A percentile compares a stretch with the other conserved stretches of the same genome.
Conservation (phyloP, 768 basidiomycete genomes). For the Kwoniella sp. region DNA sequence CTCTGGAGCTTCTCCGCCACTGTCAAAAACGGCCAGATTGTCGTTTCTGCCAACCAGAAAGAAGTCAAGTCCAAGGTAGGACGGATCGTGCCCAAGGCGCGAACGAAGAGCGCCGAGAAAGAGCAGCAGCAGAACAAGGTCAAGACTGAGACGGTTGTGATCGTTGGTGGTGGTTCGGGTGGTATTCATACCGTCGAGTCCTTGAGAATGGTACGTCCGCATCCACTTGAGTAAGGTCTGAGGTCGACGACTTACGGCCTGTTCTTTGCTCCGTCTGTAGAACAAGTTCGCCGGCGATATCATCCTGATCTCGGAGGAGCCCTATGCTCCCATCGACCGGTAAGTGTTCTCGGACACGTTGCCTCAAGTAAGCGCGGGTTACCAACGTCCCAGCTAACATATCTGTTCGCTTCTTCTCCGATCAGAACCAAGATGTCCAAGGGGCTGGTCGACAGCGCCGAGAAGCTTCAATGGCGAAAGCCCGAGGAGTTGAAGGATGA, state of each 20-base stretch:
- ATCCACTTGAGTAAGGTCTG: too few relatives aligned
- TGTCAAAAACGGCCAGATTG: conserved; percentile 69
- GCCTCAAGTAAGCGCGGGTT: too few relatives aligned
- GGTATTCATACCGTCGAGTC: conserved; percentile 77
- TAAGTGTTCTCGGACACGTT: conserved; percentile 42
- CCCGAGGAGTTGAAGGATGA: conserved; percentile 74
- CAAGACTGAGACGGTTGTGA: conserved; percentile 65
- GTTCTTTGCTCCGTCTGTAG: conserved; percentile 61
- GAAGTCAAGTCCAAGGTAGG: conserved; percentile 70
- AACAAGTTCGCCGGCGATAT: conserved; percentile 77
- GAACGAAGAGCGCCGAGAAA: conserved; percentile 59
- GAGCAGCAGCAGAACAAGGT: conserved; percentile 51
- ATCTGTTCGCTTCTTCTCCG: background rate
- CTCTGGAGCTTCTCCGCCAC: conserved; percentile 76
- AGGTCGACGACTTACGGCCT: conserved; percentile 2
- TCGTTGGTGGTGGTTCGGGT: conserved; percentile 85
- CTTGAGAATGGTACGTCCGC: conserved; percentile 71
- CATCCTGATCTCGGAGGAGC: conserved; percentile 76
- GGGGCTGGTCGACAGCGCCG: conserved; percentile 72
- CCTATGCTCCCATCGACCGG: conserved; percentile 82
- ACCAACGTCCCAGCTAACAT: too few relatives aligned
- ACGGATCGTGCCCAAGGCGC: conserved; percentile 61
- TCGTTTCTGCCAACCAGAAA: conserved; percentile 70
- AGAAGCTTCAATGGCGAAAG: conserved; percentile 74
- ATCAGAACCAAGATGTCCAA: conserved; percentile 81